These are phyloP conservation scores for Dactylellina parvicollis DNA, from an alignment of 2,329 filamentous ascomycete species.

Conservation along the genomic window DNA sequence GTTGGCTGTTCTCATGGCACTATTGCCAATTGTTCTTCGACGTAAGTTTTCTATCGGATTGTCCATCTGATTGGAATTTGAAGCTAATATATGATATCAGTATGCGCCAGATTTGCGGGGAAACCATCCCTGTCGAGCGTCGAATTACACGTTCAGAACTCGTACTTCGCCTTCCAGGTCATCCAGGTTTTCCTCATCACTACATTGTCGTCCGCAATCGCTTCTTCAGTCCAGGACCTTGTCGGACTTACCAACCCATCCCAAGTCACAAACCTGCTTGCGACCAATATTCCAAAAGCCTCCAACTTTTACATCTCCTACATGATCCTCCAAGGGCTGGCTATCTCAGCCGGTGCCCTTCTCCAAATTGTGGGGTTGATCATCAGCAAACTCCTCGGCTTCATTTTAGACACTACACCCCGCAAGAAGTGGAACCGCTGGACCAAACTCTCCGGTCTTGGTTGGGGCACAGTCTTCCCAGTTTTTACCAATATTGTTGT, in stretches of 20 bases:
- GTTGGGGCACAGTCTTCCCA: constrained; percentile 85
- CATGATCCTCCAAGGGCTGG: constrained; percentile 89
- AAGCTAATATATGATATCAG: constrained; percentile 65
- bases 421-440: constrained; percentile 82
- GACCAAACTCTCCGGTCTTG: constrained; percentile 76
- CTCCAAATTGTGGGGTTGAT: constrained; percentile 79
- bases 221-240: constrained; percentile 70
- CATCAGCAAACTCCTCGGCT: constrained; percentile 78
- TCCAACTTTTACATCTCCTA: constrained; percentile 97
- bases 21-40: constrained; percentile 84
- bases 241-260: constrained; percentile 71
- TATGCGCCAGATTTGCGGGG: constrained; percentile 77
- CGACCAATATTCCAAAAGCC: constrained; percentile 78
- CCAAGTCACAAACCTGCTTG: constrained; percentile 72
- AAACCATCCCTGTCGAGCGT: constrained; percentile 81
- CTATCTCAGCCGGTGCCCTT: constrained; percentile 77
- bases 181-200: constrained; percentile 91
- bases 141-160: constrained; percentile 89
- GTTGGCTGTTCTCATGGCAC: constrained; percentile 83
- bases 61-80: not conserved
- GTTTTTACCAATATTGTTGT: constrained; percentile 83
- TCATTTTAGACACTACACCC: constrained; percentile 78
- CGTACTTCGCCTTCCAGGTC: constrained; percentile 90
- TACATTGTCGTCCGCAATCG: constrained; percentile 82
- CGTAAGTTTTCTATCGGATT: constrained; percentile 63